phyloP scores from a whole-genome alignment of 2,329 filamentous ascomycete genomes.

The Aspergillus novoparasiticus region DNA sequence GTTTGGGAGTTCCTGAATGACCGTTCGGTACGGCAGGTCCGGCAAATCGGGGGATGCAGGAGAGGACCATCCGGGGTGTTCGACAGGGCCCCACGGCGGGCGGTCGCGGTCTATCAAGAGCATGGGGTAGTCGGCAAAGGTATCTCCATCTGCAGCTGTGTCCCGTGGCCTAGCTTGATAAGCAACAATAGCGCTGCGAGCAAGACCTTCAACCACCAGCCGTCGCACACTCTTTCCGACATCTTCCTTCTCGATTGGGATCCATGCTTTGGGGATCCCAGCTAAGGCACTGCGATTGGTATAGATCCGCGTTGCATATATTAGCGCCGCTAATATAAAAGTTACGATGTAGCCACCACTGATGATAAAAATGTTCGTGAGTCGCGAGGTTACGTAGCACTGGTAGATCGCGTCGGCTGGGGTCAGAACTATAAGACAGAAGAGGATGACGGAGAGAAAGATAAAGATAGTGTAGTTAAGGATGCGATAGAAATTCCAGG shows the following conservation, averaged over 20 bases:
- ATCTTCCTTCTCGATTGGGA: constrained; percentile 84
- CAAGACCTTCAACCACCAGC: constrained; percentile 72
- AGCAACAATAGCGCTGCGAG: constrained; percentile 77
- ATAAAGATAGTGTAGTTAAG: constrained; percentile 80
- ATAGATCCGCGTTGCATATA: constrained; percentile 84
- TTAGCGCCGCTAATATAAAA: constrained; percentile 67
- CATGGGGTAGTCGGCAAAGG: constrained; percentile 31
- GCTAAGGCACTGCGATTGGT: constrained; percentile 78
- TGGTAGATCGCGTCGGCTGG: constrained; percentile 81
- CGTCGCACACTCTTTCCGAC: constrained; percentile 72
- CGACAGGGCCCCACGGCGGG: constrained; percentile 78
- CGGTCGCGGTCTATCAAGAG: constrained; percentile 42
- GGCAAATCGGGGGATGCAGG: constrained; percentile 74
- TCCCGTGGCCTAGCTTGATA: constrained; percentile 75
- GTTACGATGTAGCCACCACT: constrained; percentile 75
- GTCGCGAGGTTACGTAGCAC: constrained; percentile 65
- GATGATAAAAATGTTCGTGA: constrained; percentile 83
- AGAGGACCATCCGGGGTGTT: constrained; percentile 86
- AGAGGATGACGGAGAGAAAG: constrained; percentile 71
- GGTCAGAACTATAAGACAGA: constrained; percentile 74
- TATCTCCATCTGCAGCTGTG: constrained; percentile 41
- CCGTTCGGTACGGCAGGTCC: constrained; percentile 78
- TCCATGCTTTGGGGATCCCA: constrained; percentile 82
- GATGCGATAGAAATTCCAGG: constrained; percentile 66
- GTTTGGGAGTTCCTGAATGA: constrained; percentile 82